phyloP scores from a whole-genome alignment of 495 filamentous ascomycete species.

The Saxophila tyrrhenica region DNA sequence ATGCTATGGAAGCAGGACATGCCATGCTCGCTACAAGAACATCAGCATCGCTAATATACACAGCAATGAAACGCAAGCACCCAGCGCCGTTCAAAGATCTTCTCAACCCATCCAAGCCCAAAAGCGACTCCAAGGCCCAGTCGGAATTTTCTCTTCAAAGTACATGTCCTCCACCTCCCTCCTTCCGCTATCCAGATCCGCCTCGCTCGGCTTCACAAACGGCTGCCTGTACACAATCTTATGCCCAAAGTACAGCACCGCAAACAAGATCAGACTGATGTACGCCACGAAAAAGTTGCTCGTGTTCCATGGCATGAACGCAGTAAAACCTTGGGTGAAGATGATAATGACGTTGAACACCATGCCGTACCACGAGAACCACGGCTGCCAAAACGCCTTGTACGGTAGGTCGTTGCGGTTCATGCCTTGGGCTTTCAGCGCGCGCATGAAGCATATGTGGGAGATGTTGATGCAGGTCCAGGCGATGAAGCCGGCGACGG shows the following conservation, averaged over 20 bases:
- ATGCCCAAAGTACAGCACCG: constrained; percentile 27
- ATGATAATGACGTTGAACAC: constrained; percentile 55
- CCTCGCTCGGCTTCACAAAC: constrained; percentile 23
- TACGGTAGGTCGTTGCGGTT: constrained; percentile 46
- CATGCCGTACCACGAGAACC: constrained; percentile 43
- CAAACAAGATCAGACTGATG: constrained; percentile 48
- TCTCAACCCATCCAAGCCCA: background rate
- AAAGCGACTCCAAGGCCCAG: constrained; percentile 6
- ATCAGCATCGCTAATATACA: too few relatives aligned
- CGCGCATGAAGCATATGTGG: constrained; percentile 48
- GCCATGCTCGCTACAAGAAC: background rate
- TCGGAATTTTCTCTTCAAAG: constrained; percentile 16
- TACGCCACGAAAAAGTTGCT: constrained; percentile 38
- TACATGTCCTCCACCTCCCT: constrained; percentile 20
- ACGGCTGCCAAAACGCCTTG: constrained; percentile 50
- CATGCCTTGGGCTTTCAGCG: constrained; percentile 43
- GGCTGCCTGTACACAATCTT: constrained; percentile 21
- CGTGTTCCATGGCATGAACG: constrained; percentile 51
- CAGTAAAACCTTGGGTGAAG: constrained; percentile 58
- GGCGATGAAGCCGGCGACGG: constrained; percentile 41
- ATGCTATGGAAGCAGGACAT: too few relatives aligned
- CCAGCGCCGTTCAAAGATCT: background rate
- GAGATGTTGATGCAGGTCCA: constrained; percentile 29
- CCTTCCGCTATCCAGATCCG: constrained; percentile 22
- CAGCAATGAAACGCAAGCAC: too few relatives aligned